These are phyloP conservation scores for Mercurialis annua DNA, from an alignment of 345 rosid species.

Conservation along the genomic window DNA sequence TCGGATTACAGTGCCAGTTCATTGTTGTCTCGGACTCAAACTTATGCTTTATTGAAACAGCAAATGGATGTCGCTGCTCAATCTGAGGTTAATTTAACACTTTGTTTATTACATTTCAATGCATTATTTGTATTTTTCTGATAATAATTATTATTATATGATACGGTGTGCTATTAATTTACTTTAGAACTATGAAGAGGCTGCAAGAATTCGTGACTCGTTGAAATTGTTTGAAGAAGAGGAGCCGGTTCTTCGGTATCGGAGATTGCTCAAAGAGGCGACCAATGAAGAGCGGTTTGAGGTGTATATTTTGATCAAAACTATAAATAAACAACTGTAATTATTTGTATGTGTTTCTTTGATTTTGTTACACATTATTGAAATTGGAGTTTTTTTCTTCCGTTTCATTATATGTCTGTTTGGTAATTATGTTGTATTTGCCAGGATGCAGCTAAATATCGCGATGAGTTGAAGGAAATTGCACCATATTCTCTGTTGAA, in stretches of 20 bases:
- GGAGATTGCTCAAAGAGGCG: constrained; percentile 55
- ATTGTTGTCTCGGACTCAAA: constrained; percentile 44
- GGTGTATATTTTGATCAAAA: constrained; percentile 34
- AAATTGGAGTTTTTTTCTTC: neutral
- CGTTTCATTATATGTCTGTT: neutral
- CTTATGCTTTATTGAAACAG: constrained; percentile 61
- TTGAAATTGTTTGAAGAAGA: constrained; percentile 58
- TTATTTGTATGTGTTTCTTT: neutral
- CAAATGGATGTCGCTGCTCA: constrained; percentile 69
- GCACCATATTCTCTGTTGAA: constrained; percentile 59
- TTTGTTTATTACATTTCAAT: neutral
- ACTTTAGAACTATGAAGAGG: constrained; percentile 68
- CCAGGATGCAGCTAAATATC: constrained; percentile 62
- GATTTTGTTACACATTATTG: neutral
- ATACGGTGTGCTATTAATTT: too few relatives aligned
- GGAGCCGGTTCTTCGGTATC: constrained; percentile 56
- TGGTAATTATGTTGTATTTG: constrained; percentile 18
- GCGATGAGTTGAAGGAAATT: constrained; percentile 53
- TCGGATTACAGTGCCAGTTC: constrained; percentile 25
- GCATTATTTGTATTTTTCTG: neutral
- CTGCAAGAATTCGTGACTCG: constrained; percentile 65
- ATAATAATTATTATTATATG: neutral
- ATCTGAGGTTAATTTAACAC: constrained; percentile 39
- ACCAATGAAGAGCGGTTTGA: constrained; percentile 50
- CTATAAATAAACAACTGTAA: too few relatives aligned